Percentiles rank a stretch among this genome's conserved stretches.
phyloP scores from a whole-genome alignment of 2,329 filamentous ascomycete species.

The Penicillium sp. region DNA sequence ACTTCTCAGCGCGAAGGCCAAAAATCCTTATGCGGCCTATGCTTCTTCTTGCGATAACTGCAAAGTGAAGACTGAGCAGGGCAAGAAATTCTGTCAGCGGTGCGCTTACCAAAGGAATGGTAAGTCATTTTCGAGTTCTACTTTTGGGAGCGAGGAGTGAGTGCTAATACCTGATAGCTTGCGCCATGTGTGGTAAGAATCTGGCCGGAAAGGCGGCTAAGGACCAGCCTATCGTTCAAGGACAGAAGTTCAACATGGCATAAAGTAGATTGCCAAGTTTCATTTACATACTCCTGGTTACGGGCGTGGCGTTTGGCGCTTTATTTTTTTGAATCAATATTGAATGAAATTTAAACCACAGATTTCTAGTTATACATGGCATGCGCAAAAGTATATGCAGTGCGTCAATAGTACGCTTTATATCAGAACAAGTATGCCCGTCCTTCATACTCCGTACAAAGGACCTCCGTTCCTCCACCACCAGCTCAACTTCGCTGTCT shows the following conservation, averaged over 20 bases:
- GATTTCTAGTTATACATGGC: conserved; percentile 43
- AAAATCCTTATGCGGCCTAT: conserved; percentile 67
- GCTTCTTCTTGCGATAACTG: conserved; percentile 62
- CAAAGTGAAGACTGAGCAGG: conserved; percentile 65
- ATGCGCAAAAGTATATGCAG: conserved; percentile 40
- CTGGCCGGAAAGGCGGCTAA: conserved; percentile 47
- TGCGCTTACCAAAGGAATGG: conserved; percentile 65
- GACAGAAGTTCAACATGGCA: conserved; percentile 65
- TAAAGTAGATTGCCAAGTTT: conserved; percentile 34
- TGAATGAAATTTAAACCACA: conserved; percentile 22
- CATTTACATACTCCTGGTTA: conserved; percentile 3
- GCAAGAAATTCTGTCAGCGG: conserved; percentile 61
- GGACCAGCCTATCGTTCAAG: conserved; percentile 57
- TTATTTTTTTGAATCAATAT: neutral
- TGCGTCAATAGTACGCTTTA: conserved; percentile 23
- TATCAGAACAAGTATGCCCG: conserved; percentile 16
- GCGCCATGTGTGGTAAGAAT: conserved; percentile 64
- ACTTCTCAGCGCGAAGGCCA: conserved; percentile 63
- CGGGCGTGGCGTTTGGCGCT: conserved; percentile 15
- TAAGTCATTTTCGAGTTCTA: conserved; percentile 35
- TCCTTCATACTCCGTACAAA: conserved; percentile 4
- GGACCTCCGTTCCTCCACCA: neutral
- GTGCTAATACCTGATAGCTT: conserved; percentile 46
- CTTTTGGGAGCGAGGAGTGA: neutral
- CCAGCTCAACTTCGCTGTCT: neutral